Evolutionary conservation across 78 protist genomes (phyloP), one percentile per base, ranked within the genome.

Genomic region (Speleostelium caveatum): DNA sequence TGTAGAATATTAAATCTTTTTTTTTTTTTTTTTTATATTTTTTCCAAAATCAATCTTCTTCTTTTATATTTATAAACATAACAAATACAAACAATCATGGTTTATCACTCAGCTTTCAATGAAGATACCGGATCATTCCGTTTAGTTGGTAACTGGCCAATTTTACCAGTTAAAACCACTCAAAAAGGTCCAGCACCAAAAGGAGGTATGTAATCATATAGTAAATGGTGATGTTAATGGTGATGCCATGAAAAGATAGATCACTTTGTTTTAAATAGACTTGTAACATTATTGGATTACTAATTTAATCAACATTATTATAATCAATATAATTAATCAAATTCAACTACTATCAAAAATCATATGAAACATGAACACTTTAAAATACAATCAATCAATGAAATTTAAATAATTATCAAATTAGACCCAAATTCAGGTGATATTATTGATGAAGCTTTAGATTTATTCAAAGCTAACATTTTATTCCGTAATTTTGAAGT

Each of bases 371-470:
- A n/a, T n/a, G n/a, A n/a, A n/a, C n/a, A 8, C 56, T 49, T 49
- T 14, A 49, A 49, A 8, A 49, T 16, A 16, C 26, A 33, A 33
- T 63, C 61, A 8, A 16, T 36, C 14, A 14, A 14, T 36, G 8
- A 14, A 36, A 16, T 16, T 14, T 63, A 63, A 63, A 33, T n/a
- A n/a, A n/a, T n/a, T 45, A 45, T 45, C 10, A 24, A 35, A 17
- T 28, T 28, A 74, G 87, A 74, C 42, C 60, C 80, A 42, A 86
- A 79, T 41, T 1, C 39, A 45, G 59, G 28, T 35, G 99, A 97
- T 86, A 92, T 96, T 75, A 83, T 98, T 32, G 99, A 97, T 58
- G 99, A 98, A 86, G 94, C 97, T 19, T 39, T 98, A 41, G 80
- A 45, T 10, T 73, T 63, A 49, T 98, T 90, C 95, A 92, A 95